Evolutionary conservation across 192 early-diverging fungal species (phyloP).

Genomic region (Jimgerdemannia lactiflua): DNA sequence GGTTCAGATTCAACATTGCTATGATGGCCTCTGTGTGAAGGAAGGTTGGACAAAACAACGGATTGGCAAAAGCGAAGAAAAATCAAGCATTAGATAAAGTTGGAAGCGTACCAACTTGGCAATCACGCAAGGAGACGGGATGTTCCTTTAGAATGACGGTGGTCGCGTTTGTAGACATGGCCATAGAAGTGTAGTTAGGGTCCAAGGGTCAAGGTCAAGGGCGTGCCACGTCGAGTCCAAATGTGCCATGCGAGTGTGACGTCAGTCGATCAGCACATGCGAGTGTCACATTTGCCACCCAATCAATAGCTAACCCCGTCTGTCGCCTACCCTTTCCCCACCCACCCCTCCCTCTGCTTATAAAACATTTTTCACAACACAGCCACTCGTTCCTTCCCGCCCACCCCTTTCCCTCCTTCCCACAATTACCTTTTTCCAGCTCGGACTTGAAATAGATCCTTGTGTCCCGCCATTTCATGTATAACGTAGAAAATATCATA

Average conservation of each 20-base stretch:
- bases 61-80: not conserved
- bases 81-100: not conserved
- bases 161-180: constrained; percentile 10
- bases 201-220: not conserved
- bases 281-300: not conserved
- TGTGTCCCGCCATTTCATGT: not conserved
- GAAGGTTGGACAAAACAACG: not conserved
- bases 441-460: not conserved
- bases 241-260: too few species aligned
- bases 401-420: not conserved
- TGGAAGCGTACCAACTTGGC: constrained; percentile 57
- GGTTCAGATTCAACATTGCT: constrained; percentile 87
- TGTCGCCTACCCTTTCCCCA: not conserved
- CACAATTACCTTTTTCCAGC: not conserved
- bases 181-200: not conserved
- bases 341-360: not conserved
- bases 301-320: not conserved
- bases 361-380: too few species aligned
- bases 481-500: not conserved
- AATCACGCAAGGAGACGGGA: constrained; percentile 45
- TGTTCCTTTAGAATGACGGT: constrained; percentile 27
- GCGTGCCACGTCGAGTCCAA: not conserved
- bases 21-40: constrained; percentile 66
- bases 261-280: not conserved
- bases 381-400: not conserved